Conservation (phyloP, 2,329 filamentous ascomycete genomes). For the Ramularia collo-cygni region DNA sequence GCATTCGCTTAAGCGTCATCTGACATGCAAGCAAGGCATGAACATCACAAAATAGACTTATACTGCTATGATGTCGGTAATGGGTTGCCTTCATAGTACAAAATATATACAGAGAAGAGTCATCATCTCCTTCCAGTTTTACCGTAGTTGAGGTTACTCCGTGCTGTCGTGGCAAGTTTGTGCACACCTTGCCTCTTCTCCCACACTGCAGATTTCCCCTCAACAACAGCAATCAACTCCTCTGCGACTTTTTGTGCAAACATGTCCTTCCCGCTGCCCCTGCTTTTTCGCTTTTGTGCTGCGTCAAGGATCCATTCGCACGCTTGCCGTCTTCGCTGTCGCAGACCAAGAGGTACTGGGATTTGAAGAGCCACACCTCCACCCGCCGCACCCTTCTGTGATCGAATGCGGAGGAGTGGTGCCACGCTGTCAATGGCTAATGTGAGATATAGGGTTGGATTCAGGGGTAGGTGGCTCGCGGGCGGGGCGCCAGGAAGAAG, state of each 20-base stretch:
- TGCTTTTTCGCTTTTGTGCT: constrained; percentile 69
- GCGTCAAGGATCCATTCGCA: constrained; percentile 84
- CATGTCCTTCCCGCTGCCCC: constrained; percentile 62
- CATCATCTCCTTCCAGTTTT: constrained; percentile 6
- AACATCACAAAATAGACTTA: no score
- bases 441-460: constrained; percentile 83
- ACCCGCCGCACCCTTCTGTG: constrained; percentile 70
- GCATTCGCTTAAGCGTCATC: no score
- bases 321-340: constrained; percentile 70
- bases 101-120: background rate
- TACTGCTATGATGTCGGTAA: no score
- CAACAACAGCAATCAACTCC: constrained; percentile 79
- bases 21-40: no score
- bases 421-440: constrained; percentile 89
- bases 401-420: constrained; percentile 73
- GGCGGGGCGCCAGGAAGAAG: constrained; percentile 71
- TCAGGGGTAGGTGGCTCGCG: constrained; percentile 71
- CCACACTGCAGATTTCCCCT: constrained; percentile 80
- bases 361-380: constrained; percentile 80
- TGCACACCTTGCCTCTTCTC: constrained; percentile 71
- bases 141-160: constrained; percentile 58
- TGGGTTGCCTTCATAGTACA: no score
- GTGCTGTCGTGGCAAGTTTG: constrained; percentile 68
- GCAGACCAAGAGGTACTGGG: constrained; percentile 65
- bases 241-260: constrained; percentile 75